Evolutionary conservation across 2,329 filamentous ascomycete genomes (phyloP).

Genomic region (Pleomassaria siparia): DNA sequence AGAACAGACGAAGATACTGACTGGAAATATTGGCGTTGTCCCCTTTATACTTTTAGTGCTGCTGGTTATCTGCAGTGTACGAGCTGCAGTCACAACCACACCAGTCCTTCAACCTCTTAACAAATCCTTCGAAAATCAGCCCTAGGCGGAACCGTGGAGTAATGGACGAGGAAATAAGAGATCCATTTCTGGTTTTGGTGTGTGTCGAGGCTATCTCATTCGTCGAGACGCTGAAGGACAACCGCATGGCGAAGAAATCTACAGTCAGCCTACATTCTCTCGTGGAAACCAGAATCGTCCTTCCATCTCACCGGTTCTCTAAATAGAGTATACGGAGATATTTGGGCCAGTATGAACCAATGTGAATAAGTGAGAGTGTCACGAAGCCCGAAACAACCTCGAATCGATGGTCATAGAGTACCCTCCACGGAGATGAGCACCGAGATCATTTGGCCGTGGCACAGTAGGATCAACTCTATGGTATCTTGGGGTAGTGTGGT

Average conservation of each 20-base stretch:
- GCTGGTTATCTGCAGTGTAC: not conserved
- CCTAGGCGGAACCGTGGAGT: not conserved
- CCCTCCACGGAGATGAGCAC: no score
- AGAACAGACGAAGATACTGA: not conserved
- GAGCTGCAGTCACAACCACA: not conserved
- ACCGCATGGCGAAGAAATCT: not conserved
- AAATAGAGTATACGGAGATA: not conserved
- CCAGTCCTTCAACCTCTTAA: not conserved
- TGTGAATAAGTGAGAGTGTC: not conserved
- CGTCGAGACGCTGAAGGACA: not conserved
- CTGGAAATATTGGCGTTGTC: not conserved
- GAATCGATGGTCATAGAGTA: no score
- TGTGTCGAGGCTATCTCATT: not conserved
- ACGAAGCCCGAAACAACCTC: not conserved
- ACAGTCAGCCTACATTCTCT: slow-evolving; percentile 1
- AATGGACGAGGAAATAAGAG: no score
- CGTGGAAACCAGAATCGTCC: not conserved
- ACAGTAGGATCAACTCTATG: no score
- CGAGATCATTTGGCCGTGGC: no score
- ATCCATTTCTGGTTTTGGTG: not conserved
- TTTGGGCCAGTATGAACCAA: not conserved
- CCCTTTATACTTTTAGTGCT: not conserved
- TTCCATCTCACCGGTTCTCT: not conserved
- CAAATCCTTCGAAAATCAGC: not conserved
- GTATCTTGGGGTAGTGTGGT: no score